Conservation (phyloP, 1,284 basidiomycete genomes). For the Sanghuangporus sanghuang region DNA sequence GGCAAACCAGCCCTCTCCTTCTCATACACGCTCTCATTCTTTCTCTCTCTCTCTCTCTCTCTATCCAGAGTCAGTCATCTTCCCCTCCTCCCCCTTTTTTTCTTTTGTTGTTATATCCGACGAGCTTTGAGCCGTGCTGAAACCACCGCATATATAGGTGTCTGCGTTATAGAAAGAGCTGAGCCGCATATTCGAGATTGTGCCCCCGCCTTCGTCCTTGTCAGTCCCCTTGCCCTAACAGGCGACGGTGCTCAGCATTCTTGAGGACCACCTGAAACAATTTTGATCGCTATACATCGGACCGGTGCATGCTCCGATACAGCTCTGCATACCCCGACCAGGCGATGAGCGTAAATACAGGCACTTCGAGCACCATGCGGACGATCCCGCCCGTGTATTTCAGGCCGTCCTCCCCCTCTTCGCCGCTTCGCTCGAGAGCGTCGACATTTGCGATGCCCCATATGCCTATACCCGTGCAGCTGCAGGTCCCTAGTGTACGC, state of each 20-base stretch:
- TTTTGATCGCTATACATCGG: neutral
- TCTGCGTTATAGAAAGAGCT: neutral
- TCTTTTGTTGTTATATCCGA: neutral
- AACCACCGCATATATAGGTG: too few species aligned
- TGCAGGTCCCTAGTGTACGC: slow-evolving; percentile 5
- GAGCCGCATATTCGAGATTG: too few species aligned
- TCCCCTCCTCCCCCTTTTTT: neutral
- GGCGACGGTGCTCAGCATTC: neutral
- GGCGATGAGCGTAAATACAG: neutral
- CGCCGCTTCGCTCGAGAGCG: slow-evolving; percentile 1
- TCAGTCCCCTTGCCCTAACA: neutral
- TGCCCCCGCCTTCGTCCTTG: neutral
- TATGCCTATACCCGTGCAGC: neutral
- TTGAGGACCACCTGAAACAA: neutral
- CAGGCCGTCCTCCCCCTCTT: slow-evolving; percentile 7
- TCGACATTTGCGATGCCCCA: slow-evolving; percentile 7
- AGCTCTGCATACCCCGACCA: slow-evolving; percentile 1
- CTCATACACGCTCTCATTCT: too few species aligned
- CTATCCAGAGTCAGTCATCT: neutral
- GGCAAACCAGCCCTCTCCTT: neutral
- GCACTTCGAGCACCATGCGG: slow-evolving; percentile 1
- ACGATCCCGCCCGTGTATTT: slow-evolving; percentile 15
- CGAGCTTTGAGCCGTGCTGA: neutral
- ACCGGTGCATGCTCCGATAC: slow-evolving; percentile 3
- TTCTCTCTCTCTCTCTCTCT: neutral